A percentile compares a stretch with the other conserved stretches of the same genome.
Conservation (phyloP, 2,329 filamentous ascomycete species). For the Keithomyces neogunnii region DNA sequence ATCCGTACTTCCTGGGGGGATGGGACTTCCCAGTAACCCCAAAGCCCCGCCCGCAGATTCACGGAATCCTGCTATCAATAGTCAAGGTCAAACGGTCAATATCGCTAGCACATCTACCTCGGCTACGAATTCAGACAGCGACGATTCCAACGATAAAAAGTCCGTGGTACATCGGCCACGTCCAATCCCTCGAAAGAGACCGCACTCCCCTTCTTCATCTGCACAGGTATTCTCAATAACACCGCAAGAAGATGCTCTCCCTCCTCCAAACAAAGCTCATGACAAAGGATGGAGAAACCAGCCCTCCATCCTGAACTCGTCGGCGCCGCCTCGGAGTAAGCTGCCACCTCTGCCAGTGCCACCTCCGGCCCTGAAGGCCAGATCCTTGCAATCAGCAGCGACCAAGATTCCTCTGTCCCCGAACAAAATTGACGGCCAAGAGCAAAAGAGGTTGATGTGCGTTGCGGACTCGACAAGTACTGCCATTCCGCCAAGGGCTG, state of each 20-base stretch:
- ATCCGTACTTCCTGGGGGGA: conserved; percentile 31
- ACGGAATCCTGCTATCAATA: conserved; percentile 15
- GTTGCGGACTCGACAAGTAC: background rate
- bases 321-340: background rate
- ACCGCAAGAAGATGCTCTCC: background rate
- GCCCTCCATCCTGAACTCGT: background rate
- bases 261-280: background rate
- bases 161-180: conserved; percentile 47
- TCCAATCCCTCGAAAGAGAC: conserved; percentile 42
- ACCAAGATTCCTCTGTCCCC: background rate
- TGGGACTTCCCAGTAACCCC: conserved; percentile 41
- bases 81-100: conserved; percentile 37
- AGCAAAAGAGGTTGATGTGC: background rate
- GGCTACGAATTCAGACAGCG: background rate
- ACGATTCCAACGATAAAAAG: conserved; percentile 7
- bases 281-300: background rate
- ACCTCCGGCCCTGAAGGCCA: background rate
- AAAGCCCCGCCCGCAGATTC: conserved; percentile 26
- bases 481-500: background rate
- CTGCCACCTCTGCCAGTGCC: background rate
- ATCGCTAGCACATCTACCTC: conserved; percentile 38
- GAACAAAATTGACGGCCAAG: background rate
- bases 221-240: background rate
- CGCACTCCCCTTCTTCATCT: background rate
- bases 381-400: too few species aligned